These are phyloP conservation scores for Fomitopsis schrenkii DNA, from an alignment of 1,284 basidiomycete species.

Conservation along the genomic window DNA sequence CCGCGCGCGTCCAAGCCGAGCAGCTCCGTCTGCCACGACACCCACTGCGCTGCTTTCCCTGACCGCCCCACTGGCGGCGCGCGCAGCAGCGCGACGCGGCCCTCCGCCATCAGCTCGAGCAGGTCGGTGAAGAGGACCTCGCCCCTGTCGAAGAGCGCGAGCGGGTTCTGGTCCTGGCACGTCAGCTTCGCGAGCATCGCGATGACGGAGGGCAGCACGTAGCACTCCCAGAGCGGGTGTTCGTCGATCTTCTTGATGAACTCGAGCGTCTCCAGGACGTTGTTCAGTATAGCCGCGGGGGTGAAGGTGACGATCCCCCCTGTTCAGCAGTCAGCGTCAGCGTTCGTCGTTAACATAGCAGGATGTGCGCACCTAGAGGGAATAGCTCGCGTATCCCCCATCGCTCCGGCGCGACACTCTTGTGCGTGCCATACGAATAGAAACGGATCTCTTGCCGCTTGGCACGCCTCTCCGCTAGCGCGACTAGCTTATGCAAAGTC, in stretches of 20 bases:
- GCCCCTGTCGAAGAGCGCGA: conserved; percentile 24
- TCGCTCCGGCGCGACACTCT: conserved; percentile 38
- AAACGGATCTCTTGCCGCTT: conserved; percentile 47
- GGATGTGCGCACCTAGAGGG: conserved; percentile 47
- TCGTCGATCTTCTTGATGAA: conserved; percentile 45
- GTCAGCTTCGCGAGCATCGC: conserved; percentile 37
- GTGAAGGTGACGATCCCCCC: conserved; percentile 70
- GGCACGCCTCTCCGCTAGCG: conserved; percentile 40
- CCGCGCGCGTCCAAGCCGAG: conserved; percentile 26
- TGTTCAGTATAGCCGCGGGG: conserved; percentile 47
- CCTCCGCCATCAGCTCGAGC: conserved; percentile 45
- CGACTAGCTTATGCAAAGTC: conserved; percentile 42
- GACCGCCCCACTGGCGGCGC: conserved; percentile 32
- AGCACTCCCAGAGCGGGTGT: conserved; percentile 65
- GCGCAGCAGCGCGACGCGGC: conserved; percentile 44
- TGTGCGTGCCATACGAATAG: conserved; percentile 61
- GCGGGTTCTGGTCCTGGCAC: conserved; percentile 18
- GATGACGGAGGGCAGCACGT: conserved; percentile 55
- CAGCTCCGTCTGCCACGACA: conserved; percentile 20
- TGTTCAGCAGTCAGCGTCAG: conserved; percentile 21
- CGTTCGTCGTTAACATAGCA: neutral
- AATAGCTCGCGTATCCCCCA: conserved; percentile 65
- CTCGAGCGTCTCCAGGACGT: conserved; percentile 40
- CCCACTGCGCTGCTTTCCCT: conserved; percentile 22
- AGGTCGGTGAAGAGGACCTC: conserved; percentile 38